Evolutionary conservation across 169 alveolate species (phyloP), one percentile per base, ranked within the genome.

Genomic region (Sarcocystis neurona): DNA sequence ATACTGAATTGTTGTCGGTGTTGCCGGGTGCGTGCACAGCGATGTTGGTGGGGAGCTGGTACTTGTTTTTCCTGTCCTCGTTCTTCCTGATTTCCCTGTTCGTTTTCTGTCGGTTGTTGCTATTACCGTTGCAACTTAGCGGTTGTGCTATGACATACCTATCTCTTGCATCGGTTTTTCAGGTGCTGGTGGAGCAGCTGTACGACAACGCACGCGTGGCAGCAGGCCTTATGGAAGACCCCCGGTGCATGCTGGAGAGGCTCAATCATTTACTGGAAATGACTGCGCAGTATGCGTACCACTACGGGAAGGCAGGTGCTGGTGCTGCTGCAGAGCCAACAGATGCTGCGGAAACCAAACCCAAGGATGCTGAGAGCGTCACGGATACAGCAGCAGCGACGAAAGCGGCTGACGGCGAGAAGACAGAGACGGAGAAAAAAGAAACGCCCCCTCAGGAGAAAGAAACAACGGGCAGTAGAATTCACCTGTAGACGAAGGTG

Each of bases 211-310:
- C 98, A 15, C 93, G 97, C 87, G 95, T 96, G 56, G 98, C 98
- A 6, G 98, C 98, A 15, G 98, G 98, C 43, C 95, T 96, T 56
- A 94, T 96, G 88, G 98, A 96, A 75, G 98, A 96, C 66, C 98
- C 98, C 15, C 93, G 97, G n/a, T 89, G 95, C 30, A 93, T 96
- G 93, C 94, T 96, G 89, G 93, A 92, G 30, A 88, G 97, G 48
- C 94, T 96, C 70, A 94, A 96, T 93, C 93, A 95, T 87, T 89
- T 95, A 79, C 94, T 96, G 32, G 72, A 91, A 41, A 89, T 91
- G 23, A 94, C 97, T 8, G 97, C 95, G 37, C 94, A 94, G 39
- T 94, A 91, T 78, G 97, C 96, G 30, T 93, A 92, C 90, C 95
- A 94, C 78, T 87, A 90, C 85, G n/a, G n/a, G n/a, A 91, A 89